Conservation (phyloP, 2,329 filamentous ascomycete genomes). For the Mariannaea elegans region DNA sequence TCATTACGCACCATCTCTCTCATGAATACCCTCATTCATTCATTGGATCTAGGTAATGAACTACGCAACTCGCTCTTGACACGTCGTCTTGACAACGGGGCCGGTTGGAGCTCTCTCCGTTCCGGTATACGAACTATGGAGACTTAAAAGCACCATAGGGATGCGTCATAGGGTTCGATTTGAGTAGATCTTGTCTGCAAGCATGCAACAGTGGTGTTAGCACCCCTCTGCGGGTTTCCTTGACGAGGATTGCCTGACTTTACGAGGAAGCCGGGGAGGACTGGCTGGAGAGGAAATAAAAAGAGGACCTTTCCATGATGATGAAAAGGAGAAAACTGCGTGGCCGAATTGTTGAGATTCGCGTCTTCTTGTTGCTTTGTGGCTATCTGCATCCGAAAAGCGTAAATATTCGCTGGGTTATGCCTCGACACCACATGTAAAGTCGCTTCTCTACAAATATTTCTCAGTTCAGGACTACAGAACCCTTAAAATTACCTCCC, state of each 20-base stretch:
- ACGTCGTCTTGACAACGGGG: no score
- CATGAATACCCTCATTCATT: no score
- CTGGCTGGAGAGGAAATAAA: slow-evolving; percentile 26
- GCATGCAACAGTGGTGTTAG: slow-evolving; percentile 1
- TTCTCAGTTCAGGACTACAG: not conserved
- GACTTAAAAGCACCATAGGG: not conserved
- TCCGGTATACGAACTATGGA: slow-evolving; percentile 1
- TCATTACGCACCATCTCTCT: no score
- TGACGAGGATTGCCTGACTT: slow-evolving; percentile 19
- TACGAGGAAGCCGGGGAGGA: slow-evolving; percentile 4
- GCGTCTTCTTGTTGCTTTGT: not conserved
- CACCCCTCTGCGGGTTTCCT: not conserved
- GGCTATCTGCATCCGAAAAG: not conserved
- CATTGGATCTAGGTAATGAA: no score
- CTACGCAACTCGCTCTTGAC: no score
- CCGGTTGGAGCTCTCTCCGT: not conserved
- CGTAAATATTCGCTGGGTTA: no score
- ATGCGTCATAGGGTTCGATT: not conserved
- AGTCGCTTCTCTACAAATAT: not conserved
- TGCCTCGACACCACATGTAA: not conserved
- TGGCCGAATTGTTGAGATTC: no score
- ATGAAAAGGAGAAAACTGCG: no score
- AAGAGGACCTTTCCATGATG: slow-evolving; percentile 1
- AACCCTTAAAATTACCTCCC: not conserved
- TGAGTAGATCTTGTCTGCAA: slow-evolving; percentile 30